Conservation (phyloP, 2,329 filamentous ascomycete species). For the Xylariales sp. region DNA sequence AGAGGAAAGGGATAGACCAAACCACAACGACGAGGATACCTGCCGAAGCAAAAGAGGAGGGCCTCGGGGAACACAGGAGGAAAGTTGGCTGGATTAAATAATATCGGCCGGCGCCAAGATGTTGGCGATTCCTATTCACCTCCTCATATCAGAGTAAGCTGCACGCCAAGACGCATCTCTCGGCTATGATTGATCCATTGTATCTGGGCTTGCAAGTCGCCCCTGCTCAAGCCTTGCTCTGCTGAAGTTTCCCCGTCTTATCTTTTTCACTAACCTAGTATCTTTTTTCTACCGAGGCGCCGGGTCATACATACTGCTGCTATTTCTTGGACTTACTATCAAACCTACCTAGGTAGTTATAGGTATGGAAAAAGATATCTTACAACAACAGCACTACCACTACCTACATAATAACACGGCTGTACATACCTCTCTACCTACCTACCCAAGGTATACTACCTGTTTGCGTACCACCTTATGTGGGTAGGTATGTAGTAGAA, state of each 20-base stretch:
- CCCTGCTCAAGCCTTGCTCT: slow-evolving; percentile 13
- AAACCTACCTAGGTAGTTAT: too few species aligned
- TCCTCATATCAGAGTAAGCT: slow-evolving; percentile 14
- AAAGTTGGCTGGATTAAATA: slow-evolving; percentile 18
- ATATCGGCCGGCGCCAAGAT: slow-evolving; percentile 25
- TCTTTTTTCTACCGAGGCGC: slow-evolving; percentile 13
- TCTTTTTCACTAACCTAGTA: not conserved
- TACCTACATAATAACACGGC: too few species aligned
- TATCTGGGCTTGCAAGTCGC: slow-evolving; percentile 19
- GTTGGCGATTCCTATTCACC: slow-evolving; percentile 15
- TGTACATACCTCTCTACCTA: too few species aligned
- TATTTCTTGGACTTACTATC: too few species aligned
- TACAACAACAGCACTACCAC: too few species aligned
- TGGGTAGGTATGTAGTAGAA: too few species aligned
- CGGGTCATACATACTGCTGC: not conserved
- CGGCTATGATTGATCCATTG: slow-evolving; percentile 30
- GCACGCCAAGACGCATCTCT: slow-evolving; percentile 31
- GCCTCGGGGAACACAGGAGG: not conserved
- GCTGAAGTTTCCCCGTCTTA: slow-evolving; percentile 31
- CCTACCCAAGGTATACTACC: too few species aligned
- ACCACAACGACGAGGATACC: too few species aligned
- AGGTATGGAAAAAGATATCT: too few species aligned
- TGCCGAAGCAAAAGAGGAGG: not conserved
- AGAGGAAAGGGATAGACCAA: too few species aligned
- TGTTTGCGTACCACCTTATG: too few species aligned